A percentile compares a stretch with the other conserved stretches of the same genome.
Evolutionary conservation across 2,329 filamentous ascomycete genomes (phyloP).

Genomic region (Podosphaera xanthii): DNA sequence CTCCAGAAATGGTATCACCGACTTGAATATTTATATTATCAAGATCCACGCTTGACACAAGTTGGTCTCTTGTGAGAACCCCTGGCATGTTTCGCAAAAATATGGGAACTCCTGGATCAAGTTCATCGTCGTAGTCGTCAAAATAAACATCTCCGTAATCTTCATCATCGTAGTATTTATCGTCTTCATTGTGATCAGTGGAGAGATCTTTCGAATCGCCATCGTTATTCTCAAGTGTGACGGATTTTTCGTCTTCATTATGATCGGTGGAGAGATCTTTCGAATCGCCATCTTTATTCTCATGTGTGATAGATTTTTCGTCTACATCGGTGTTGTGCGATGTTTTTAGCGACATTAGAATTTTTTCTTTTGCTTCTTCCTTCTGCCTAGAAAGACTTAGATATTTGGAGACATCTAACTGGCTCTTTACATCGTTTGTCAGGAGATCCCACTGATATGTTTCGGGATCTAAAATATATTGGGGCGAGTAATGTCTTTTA

Average conservation of each 20-base stretch:
- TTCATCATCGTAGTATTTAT: background rate
- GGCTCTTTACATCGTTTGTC: constrained; percentile 28
- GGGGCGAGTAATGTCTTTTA: constrained; percentile 58
- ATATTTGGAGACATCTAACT: constrained; percentile 14
- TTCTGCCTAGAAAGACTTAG: constrained; percentile 9
- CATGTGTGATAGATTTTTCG: background rate
- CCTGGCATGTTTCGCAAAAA: constrained; percentile 45
- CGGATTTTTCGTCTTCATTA: background rate
- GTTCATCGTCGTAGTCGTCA: constrained; percentile 1
- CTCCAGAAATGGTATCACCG: constrained; percentile 19
- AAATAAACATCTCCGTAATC: constrained; percentile 2
- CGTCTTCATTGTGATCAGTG: constrained; percentile 1
- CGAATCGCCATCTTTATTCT: background rate
- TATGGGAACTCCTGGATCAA: constrained; percentile 20
- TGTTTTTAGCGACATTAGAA: background rate
- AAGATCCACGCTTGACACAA: constrained; percentile 29
- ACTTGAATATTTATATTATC: constrained; percentile 30
- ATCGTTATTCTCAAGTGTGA: background rate
- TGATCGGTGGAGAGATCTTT: too few species aligned
- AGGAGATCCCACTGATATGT: constrained; percentile 38
- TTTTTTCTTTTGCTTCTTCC: background rate
- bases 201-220: background rate
- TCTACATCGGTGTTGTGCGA: background rate
- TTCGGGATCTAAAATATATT: constrained; percentile 50
- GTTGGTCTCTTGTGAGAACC: constrained; percentile 29